Base-by-base conservation (phyloP, 2,329 filamentous ascomycete species). In the Apiospora koreana region DNA sequence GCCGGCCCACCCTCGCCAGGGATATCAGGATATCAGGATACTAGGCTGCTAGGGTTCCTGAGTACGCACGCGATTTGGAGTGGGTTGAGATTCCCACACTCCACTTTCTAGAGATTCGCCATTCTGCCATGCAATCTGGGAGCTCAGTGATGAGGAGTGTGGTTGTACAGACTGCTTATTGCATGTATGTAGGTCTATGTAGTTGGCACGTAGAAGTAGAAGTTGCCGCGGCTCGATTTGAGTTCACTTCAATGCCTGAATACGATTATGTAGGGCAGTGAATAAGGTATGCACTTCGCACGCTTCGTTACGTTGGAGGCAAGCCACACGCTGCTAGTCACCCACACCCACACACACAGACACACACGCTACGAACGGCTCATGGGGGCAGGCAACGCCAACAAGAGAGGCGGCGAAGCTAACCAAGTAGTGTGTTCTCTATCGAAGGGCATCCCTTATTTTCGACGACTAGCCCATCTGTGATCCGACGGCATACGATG, bases 401-500 rank as follows among this genome's bases (percentile, higher is more conserved):
- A 21, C 31, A n/a, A 62, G 54, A 62, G 54, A 62, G 28, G 54
- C 54, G 54, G 54, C 54, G 54, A 38, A 62, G 35, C 54, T 62
- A 62, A 31, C 54, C 31, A 58, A 58, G 28, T 58, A 58, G 50
- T 58, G 48, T 54, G 48, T 28, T 54, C 48, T 28, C 25, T 54
- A 54, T n/a, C 31, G 31, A 62, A 62, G 31, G 28, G n/a, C 54
- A 38, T 38, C 31, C 54, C 54, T 38, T 21, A 38, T 38, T 62
- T 62, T n/a, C 28, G 35, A 62, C 54, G 54, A 38, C 54, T 62
- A 62, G 54, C 31, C n/a, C 31, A n/a, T 38, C 35, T 14, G 21
- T 62, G 31, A n/a, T 21, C 70, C 70, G 70, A 12, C 70, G 70
- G 70, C 67, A 71, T 71, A 71, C 70, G 70, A 71, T 69, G 70